Conservation (phyloP, 768 basidiomycete genomes). For the Tulasnella sp. region DNA sequence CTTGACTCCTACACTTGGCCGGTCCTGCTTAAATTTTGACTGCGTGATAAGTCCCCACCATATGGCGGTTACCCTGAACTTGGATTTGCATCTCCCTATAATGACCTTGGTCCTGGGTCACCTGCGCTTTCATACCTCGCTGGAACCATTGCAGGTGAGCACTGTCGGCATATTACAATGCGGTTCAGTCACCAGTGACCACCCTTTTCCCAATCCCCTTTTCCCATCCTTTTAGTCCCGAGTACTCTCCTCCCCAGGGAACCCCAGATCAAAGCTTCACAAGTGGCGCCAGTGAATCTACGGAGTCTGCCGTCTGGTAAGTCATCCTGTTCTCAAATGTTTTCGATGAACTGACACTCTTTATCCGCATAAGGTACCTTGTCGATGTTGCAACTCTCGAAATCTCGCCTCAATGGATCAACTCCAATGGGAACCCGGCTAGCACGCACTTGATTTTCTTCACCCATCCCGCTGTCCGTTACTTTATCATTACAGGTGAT, state of each 20-base stretch:
- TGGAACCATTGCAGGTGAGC: not conserved
- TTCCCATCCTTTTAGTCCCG: not conserved
- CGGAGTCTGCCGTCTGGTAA: not conserved
- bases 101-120: not conserved
- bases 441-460: not conserved
- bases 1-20: not conserved
- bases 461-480: not conserved
- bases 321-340: not conserved
- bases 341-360: not conserved
- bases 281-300: not conserved
- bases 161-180: not conserved
- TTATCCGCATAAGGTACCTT: not conserved
- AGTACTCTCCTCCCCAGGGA: not conserved
- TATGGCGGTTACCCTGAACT: not conserved
- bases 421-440: not conserved
- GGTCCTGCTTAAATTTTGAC: not conserved
- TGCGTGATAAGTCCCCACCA: not conserved
- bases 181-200: not conserved
- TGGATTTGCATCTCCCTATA: not conserved
- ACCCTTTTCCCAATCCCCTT: too few species aligned
- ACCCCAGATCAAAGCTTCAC: not conserved
- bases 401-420: not conserved
- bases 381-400: constrained; percentile 1
- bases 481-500: not conserved
- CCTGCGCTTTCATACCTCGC: not conserved